These are phyloP conservation scores for Erodium maritimum DNA, from an alignment of 345 rosid species.

Conservation along the genomic window DNA sequence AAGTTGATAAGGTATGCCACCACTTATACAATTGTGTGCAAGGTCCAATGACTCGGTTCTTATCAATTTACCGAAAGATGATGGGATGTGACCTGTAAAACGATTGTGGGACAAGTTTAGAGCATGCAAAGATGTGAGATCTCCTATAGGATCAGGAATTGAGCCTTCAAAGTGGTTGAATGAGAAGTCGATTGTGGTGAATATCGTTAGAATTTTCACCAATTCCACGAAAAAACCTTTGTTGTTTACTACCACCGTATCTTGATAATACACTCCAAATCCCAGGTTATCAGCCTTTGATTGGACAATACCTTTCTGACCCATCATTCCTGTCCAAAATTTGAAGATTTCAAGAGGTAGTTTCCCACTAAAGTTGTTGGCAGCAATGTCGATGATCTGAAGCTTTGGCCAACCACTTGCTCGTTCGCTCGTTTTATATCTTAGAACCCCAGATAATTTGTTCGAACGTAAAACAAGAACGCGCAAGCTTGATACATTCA, in stretches of 20 bases:
- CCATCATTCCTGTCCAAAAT: constrained; percentile 8
- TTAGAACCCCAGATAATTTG: constrained; percentile 20
- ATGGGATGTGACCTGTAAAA: constrained; percentile 19
- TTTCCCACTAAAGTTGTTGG: constrained; percentile 14
- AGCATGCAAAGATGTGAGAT: constrained; percentile 8
- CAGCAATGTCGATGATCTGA: constrained; percentile 35
- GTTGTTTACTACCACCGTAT: constrained; percentile 20
- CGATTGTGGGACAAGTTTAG: constrained; percentile 20
- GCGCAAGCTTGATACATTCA: constrained; percentile 11
- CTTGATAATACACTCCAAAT: constrained; percentile 24
- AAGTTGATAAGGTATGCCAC: constrained; percentile 20
- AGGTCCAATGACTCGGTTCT: constrained; percentile 23
- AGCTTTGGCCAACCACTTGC: constrained; percentile 16
- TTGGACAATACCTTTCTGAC: too few species aligned
- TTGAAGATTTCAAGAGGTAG: neutral
- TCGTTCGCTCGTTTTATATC: constrained; percentile 5
- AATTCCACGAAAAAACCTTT: constrained; percentile 27
- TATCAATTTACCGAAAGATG: constrained; percentile 15
- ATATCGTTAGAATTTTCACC: constrained; percentile 28
- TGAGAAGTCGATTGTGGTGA: constrained; percentile 32
- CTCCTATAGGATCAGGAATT: constrained; percentile 18
- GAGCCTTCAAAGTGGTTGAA: constrained; percentile 18
- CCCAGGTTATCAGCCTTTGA: constrained; percentile 12
- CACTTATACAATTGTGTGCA: constrained; percentile 16
- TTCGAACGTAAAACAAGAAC: constrained; percentile 34